phyloP scores from a whole-genome alignment of 257 asterid genomes.

The Primulina huaijiensis region DNA sequence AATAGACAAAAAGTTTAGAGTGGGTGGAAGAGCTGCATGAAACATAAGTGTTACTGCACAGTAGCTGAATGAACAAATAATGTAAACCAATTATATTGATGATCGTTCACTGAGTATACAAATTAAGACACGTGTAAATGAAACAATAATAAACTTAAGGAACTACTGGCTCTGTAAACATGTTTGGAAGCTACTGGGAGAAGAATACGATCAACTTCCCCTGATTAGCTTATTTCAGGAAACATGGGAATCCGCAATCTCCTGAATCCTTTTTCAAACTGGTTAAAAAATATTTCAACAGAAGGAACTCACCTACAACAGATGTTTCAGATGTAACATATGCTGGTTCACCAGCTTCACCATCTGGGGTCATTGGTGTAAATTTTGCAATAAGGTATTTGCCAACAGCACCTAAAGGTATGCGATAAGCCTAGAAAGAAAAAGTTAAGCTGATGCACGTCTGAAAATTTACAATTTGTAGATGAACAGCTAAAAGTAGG shows the following conservation, averaged over 20 bases:
- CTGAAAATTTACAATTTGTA: slow-evolving; percentile 11
- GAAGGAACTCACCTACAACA: slow-evolving; percentile 62
- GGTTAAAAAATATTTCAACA: slow-evolving; percentile 11
- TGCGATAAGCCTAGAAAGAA: slow-evolving; percentile 69
- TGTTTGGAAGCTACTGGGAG: neutral
- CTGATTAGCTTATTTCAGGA: neutral
- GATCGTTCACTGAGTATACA: slow-evolving; percentile 13
- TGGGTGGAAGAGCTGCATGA: slow-evolving; percentile 90
- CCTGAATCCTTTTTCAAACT: slow-evolving; percentile 14
- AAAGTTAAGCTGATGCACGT: slow-evolving; percentile 17
- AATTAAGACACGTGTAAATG: slow-evolving; percentile 15
- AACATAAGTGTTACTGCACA: slow-evolving; percentile 22
- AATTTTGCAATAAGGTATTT: slow-evolving; percentile 74
- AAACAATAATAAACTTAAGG: slow-evolving; percentile 15
- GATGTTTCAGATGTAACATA: slow-evolving; percentile 69
- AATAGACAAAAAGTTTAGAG: slow-evolving; percentile 82
- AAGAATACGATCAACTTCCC: neutral
- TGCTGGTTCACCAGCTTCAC: slow-evolving; percentile 95
- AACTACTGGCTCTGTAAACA: neutral
- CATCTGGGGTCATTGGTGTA: slow-evolving; percentile 96
- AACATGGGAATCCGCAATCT: neutral
- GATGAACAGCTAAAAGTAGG: slow-evolving; percentile 18
- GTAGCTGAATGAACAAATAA: slow-evolving; percentile 8
- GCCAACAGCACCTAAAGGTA: slow-evolving; percentile 97
- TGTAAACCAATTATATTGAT: neutral